phyloP scores from a whole-genome alignment of 2,329 filamentous ascomycete genomes.

The Xylariaceae sp. region DNA sequence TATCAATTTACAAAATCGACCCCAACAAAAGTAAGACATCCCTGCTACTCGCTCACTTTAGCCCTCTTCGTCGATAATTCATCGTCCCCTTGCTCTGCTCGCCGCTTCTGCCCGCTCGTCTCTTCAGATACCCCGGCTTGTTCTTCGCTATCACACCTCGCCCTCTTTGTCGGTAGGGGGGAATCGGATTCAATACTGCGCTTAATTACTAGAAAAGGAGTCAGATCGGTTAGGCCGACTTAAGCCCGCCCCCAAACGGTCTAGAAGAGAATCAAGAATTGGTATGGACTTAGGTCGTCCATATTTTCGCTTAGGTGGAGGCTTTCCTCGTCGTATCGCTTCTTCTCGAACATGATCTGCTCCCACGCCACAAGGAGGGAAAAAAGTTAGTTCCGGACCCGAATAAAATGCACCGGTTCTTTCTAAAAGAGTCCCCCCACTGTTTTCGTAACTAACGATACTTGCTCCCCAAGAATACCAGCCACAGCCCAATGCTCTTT shows the following conservation, averaged over 20 bases:
- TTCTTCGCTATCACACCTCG: background rate
- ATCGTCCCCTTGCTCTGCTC: background rate
- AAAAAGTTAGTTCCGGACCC: constrained; percentile 6
- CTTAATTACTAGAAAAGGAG: background rate
- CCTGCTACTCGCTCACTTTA: background rate
- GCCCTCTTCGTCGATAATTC: background rate
- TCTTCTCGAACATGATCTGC: constrained; percentile 36
- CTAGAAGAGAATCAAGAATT: background rate
- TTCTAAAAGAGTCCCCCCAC: background rate
- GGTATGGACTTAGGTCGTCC: background rate
- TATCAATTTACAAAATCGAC: too few species aligned
- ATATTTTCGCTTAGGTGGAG: constrained; percentile 14
- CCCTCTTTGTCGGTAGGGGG: background rate
- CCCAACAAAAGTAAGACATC: too few species aligned
- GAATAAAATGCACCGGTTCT: background rate
- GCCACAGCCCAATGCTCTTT: background rate
- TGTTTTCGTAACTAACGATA: background rate
- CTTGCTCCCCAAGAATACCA: background rate
- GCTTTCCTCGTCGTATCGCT: constrained; percentile 39
- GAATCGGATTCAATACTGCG: background rate
- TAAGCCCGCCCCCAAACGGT: background rate
- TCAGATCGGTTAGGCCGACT: background rate
- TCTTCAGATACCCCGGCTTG: background rate
- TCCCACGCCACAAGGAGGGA: constrained; percentile 25
- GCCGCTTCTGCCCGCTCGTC: background rate